Evolutionary conservation across 768 basidiomycete genomes (phyloP), one percentile per base, ranked within the genome.

Genomic region (Psilocybe subaeruginosa): DNA sequence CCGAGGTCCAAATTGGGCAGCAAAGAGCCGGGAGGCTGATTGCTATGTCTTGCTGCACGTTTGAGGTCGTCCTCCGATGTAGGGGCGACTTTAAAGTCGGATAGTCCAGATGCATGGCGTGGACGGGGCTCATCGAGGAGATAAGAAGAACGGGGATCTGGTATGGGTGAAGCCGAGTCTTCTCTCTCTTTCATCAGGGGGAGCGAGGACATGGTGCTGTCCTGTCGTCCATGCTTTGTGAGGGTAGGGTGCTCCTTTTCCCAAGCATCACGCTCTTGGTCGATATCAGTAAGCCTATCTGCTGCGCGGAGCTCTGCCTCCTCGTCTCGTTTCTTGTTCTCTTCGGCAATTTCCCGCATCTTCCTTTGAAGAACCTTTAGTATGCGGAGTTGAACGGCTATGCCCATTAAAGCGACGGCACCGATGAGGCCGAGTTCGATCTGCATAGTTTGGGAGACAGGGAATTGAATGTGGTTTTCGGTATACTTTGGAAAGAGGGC

Each of bases 361-460:
- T 93, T 93, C 63, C 82, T 81, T 71, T 89, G 88, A 14, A 99
- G 86, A 47, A 93, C 82, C 60, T 85, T 85, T 63, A 95, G 85
- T 64, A 97, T 87, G 56, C 92, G 90, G 68, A 95, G 83, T 75
- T 98, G 97, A 49, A 97, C 90, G 2, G 95, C 93, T 30, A 88
- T 85, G 46, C 94, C 93, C 87, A 92, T 92, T 57, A 97, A 77
- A 27, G 92, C 81, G 43, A 96, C 80, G 2, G 94, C 93, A 47
- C 81, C 92, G 60, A 94, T 85, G 66, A 97, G 84, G 30, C 95
- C 96, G 31, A 98, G 82, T 70, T 97, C 96, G 60, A 98, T 95
- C 71, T 92, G 83, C 93, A 96, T 97, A 7, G 88, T 88, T 70
- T 95, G 94, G 4, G 91, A 84, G 55, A 96, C 86, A 31, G 95